Evolutionary conservation across 306 rosid genomes (phyloP), one percentile per base, ranked within the genome.

Genomic region (Dicorynia guianensis): DNA sequence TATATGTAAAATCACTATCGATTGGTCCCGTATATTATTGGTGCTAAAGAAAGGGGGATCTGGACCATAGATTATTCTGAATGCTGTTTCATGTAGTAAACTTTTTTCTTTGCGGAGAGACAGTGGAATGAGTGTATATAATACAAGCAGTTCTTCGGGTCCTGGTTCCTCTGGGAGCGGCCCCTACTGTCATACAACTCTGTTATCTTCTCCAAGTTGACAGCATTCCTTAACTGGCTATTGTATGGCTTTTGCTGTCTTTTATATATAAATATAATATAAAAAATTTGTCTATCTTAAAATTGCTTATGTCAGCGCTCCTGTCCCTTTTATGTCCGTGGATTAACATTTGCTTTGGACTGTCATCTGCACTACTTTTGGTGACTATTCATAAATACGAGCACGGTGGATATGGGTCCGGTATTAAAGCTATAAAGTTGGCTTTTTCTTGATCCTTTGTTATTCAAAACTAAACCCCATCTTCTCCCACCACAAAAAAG

Each of bases 381-480:
- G n/a, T n/a, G n/a, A n/a, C n/a, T n/a, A n/a, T n/a, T n/a, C n/a
- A n/a, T n/a, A n/a, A n/a, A n/a, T n/a, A n/a, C n/a, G n/a, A n/a
- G n/a, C n/a, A n/a, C n/a, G 43, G 20, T 56, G 35, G 9, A 71
- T 11, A 56, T 42, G 53, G 42, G 17, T 12, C 52, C 8, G 30
- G 1, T 25, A 2, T 25, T 25, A 25, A 25, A 55, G 8, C 39
- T 17, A 7, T 38, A 53, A 53, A 68, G 47, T 48, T 10, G 33
- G 61, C n/a, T 15, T 1, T 36, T 69, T 52, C 10, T 13, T 4
- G 25, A 30, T 15, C 63, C 25, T 7, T 17, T 19, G 5, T 19
- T 34, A 11, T 34, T 17, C 59, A 68, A 48, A 68, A 34, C n/a
- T 47, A 15, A n/a, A 11, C 64, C 13, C 38, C 54, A 54, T 70